Base-by-base conservation (phyloP, 768 basidiomycete species). In the Tephrocybe sp. region DNA sequence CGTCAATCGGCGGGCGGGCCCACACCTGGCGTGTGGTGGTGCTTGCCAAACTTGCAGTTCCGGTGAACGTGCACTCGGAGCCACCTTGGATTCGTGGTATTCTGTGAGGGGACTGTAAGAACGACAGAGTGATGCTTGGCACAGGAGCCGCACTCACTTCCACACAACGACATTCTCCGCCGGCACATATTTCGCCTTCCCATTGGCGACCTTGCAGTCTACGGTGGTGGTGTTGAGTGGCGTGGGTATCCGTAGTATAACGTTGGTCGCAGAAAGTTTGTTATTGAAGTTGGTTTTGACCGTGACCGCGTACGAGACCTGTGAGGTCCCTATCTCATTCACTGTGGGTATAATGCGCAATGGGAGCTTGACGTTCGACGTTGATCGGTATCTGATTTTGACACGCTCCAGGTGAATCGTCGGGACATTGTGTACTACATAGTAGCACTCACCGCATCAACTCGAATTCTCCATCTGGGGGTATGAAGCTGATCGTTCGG, bases 381-480 rank as follows among this genome's bases (percentile, higher is more conserved):
- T 98, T 12, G 94, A 86, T 21, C 97, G 93, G 63, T 99, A 99
- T 61, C 96, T 98, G 17, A 34, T 26, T 7, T 36, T 41, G 33
- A 36, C 23, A 21, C 30, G 42, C 21, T 12, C n/a, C 18, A 12
- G 25, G 10, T 10, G 2, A 43, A 15, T 18, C 45, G 7, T 32
- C 20, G 15, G 26, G 15, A 2, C 15, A 40, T 33, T 21, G 14
- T 38, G 5, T 14, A 14, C 17, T 2, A 14, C 10, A 37, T n/a
- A 26, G 14, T 18, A 42, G 18, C 4, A 68, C 86, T 58, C 48
- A 90, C 93, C 84, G 81, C 97, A 99, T 98, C 33, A 99, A 77
- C 68, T 99, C 97, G 59, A 99, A 99, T 68, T 99, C 97, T 23
- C 97, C 97, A 62, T 99, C 97, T 2, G 97, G 97, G 0, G 97